phyloP scores from a whole-genome alignment of 192 early-diverging fungal genomes.

The Phycomyces nitens region DNA sequence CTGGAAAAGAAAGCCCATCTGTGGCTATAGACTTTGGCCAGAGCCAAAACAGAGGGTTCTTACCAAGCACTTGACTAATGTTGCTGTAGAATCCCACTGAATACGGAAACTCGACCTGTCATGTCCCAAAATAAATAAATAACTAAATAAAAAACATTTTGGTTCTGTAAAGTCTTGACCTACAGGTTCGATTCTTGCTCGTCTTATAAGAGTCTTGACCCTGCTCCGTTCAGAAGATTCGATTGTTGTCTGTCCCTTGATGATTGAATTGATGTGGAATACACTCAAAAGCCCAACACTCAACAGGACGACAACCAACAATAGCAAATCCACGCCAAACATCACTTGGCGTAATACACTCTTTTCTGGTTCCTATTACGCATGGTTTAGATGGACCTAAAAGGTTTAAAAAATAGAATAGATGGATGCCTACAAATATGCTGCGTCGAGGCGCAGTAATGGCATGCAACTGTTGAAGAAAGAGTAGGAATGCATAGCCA shows the following conservation, averaged over 20 bases:
- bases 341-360: background rate
- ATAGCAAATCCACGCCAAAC: conserved; percentile 53
- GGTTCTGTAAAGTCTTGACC: background rate
- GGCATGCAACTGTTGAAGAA: background rate
- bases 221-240: conserved; percentile 69
- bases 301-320: conserved; percentile 64
- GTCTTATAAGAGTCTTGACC: conserved; percentile 53
- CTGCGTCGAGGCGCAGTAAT: too few relatives aligned
- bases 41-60: background rate
- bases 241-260: conserved; percentile 68
- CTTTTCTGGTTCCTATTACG: too few relatives aligned
- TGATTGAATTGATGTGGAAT: conserved; percentile 69
- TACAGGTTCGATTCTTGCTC: conserved; percentile 50
- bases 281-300: conserved; percentile 60
- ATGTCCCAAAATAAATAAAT: too few relatives aligned
- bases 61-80: background rate
- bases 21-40: background rate
- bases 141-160: too few relatives aligned
- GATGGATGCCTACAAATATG: too few relatives aligned
- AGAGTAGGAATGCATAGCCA: conserved; percentile 43
- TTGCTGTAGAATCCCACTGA: background rate
- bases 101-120: background rate
- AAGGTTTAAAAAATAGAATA: too few relatives aligned
- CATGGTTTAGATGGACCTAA: too few relatives aligned
- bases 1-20: too few relatives aligned